Evolutionary conservation across 2,329 filamentous ascomycete genomes (phyloP), one percentile per base, ranked within the genome.

Genomic region (Xylaria hypoxylon): DNA sequence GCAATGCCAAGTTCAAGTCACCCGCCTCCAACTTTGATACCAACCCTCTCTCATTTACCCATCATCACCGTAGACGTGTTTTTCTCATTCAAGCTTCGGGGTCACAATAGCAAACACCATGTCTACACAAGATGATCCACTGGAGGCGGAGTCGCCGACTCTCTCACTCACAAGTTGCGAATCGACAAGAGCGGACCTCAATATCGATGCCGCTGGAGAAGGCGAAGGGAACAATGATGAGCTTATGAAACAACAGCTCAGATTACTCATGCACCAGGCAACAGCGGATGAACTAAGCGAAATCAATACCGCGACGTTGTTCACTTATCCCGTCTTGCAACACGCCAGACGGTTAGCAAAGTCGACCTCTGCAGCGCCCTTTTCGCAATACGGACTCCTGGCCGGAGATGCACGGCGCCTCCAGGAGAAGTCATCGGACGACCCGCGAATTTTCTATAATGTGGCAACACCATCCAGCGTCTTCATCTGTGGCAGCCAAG

Each of bases 401-500:
- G 73, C 70, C 2, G 72, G 69, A 17, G 64, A 67, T 47, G 50
- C 47, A 0, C 45, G 59, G n/a, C 47, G n/a, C 13, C 42, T 68
- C 0, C 5, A 45, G 7, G 11, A 24, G 4, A 17, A 10, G 17
- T 56, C 62, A 17, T 19, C 40, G 1, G 26, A 62, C 1, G 77
- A 80, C 19, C 73, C 76, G 1, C 73, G 82, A 0, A 58, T 85
- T 0, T 83, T 81, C 47, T 81, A 82, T 74, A 85, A 86, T 58
- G 77, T 85, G 2, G 71, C 81, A 0, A 76, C 79, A 0, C 89
- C 88, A 0, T 87, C 84, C 0, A 89, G 87, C 17, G 80, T 82
- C 3, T 90, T 90, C 76, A 86, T 90, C 35, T 90, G 88, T 61
- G 88, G 88, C 1, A 87, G 85, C 22, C 88, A 90, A 66, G 88